These are phyloP conservation scores for Harringtonia aguacate DNA, from an alignment of 2,329 filamentous ascomycete species.

Conservation along the genomic window DNA sequence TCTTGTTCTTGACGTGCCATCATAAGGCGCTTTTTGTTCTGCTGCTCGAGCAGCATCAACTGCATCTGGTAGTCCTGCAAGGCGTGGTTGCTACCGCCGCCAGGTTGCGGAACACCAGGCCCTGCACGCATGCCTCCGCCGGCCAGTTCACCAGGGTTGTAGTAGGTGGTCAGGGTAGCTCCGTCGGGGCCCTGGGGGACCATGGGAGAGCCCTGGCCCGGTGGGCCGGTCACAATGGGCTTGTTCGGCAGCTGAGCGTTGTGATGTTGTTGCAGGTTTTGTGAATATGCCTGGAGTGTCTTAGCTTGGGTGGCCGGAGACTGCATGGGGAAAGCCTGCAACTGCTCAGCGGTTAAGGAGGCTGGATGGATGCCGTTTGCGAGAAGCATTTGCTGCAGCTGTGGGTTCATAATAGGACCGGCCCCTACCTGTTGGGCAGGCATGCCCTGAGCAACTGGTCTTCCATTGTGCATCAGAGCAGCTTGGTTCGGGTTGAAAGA, in stretches of 20 bases:
- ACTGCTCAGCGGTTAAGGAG: slow-evolving; percentile 64
- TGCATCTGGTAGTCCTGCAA: slow-evolving; percentile 87
- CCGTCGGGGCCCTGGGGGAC: slow-evolving; percentile 63
- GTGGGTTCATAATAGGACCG: slow-evolving; percentile 33
- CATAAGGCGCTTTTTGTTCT: slow-evolving; percentile 77
- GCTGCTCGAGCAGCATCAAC: slow-evolving; percentile 70
- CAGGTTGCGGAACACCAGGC: slow-evolving; percentile 34
- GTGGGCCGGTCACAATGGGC: slow-evolving; percentile 60
- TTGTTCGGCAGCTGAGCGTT: slow-evolving; percentile 72
- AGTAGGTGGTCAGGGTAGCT: slow-evolving; percentile 44
- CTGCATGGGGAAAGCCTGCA: slow-evolving; percentile 49
- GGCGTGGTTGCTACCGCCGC: slow-evolving; percentile 60
- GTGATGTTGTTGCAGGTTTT: slow-evolving; percentile 74
- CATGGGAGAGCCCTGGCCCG: slow-evolving; percentile 73
- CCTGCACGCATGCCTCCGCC: slow-evolving; percentile 47
- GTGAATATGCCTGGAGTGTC: slow-evolving; percentile 78
- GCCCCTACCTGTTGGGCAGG: slow-evolving; percentile 56
- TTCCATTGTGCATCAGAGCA: slow-evolving; percentile 64
- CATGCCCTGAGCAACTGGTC: slow-evolving; percentile 57
- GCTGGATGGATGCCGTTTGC: slow-evolving; percentile 66
- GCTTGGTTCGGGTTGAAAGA: slow-evolving; percentile 62
- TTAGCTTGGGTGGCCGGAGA: slow-evolving; percentile 61
- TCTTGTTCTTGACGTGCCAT: slow-evolving; percentile 78
- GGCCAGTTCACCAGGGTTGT: slow-evolving; percentile 52
- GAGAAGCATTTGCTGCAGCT: slow-evolving; percentile 50